Percentiles rank a stretch among this genome's conserved stretches.
phyloP scores from a whole-genome alignment of 1,284 basidiomycete genomes.

The Ganoderma meredithae region DNA sequence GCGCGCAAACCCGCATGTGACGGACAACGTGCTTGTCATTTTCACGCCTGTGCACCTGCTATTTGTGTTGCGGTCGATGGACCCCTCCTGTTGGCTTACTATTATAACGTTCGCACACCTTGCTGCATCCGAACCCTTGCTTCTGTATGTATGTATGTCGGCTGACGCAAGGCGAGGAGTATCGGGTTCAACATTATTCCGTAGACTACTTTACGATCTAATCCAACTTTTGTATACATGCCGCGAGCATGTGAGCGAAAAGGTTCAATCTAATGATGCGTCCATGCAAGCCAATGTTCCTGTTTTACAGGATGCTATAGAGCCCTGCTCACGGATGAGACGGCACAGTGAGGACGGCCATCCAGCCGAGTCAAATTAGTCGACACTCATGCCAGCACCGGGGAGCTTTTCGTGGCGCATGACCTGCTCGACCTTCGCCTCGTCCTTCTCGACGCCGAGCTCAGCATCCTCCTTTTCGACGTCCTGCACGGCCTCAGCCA shows the following conservation, averaged over 20 bases:
- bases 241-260: not conserved
- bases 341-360: not conserved
- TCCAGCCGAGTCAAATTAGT: slow-evolving; percentile 13
- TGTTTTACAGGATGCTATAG: not conserved
- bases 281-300: not conserved
- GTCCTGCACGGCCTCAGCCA: slow-evolving; percentile 53
- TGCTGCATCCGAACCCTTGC: not conserved
- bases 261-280: not conserved
- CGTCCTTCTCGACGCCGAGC: slow-evolving; percentile 55
- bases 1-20: not conserved
- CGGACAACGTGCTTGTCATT: not conserved
- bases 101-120: not conserved
- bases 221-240: slow-evolving; percentile 20
- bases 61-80: not conserved
- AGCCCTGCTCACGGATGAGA: not conserved
- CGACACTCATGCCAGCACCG: slow-evolving; percentile 24
- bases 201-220: slow-evolving; percentile 22
- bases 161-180: slow-evolving; percentile 6
- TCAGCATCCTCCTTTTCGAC: slow-evolving; percentile 41
- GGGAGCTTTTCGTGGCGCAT: slow-evolving; percentile 47
- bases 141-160: not conserved
- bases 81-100: not conserved
- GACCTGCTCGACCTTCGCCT: slow-evolving; percentile 62
- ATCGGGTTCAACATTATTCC: slow-evolving; percentile 23
- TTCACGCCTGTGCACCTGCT: not conserved